Percentiles rank a stretch among this genome's conserved stretches.
Evolutionary conservation across 2,329 filamentous ascomycete genomes (phyloP).

Genomic region (Dothiorella sarmentorum): DNA sequence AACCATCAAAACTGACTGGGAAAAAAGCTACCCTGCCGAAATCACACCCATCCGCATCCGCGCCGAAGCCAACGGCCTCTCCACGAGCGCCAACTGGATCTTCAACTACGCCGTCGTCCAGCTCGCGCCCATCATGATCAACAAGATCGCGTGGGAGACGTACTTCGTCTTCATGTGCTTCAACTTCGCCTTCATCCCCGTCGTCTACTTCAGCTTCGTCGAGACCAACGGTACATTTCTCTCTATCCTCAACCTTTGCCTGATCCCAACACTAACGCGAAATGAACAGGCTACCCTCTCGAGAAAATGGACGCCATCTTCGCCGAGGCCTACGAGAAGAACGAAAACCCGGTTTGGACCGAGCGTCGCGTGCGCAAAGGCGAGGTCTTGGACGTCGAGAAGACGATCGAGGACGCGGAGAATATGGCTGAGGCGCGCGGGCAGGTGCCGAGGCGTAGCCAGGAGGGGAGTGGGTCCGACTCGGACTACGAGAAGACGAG

Average conservation of each 20-base stretch:
- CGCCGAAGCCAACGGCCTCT: slow-evolving; percentile 36
- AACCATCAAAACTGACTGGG: slow-evolving; percentile 12
- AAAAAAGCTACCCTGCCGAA: slow-evolving; percentile 48
- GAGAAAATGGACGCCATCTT: slow-evolving; percentile 31
- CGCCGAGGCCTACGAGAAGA: slow-evolving; percentile 26
- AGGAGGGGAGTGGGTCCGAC: neutral
- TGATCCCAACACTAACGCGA: neutral
- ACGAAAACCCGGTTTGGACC: slow-evolving; percentile 28
- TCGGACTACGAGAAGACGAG: neutral
- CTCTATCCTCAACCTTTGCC: no score
- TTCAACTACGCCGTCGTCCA: slow-evolving; percentile 46
- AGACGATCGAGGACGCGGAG: slow-evolving; percentile 17
- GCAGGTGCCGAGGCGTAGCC: slow-evolving; percentile 1
- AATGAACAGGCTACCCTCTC: slow-evolving; percentile 23
- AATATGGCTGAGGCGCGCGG: slow-evolving; percentile 1
- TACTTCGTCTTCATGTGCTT: slow-evolving; percentile 20
- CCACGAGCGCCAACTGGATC: slow-evolving; percentile 38
- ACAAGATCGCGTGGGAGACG: slow-evolving; percentile 17
- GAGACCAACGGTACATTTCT: slow-evolving; percentile 11
- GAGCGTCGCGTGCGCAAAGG: slow-evolving; percentile 25
- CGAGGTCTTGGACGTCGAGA: slow-evolving; percentile 23
- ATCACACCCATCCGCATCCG: slow-evolving; percentile 36
- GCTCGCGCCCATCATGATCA: slow-evolving; percentile 27
- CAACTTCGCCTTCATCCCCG: slow-evolving; percentile 14
- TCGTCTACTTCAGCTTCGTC: slow-evolving; percentile 26